phyloP scores from a whole-genome alignment of 2,329 filamentous ascomycete genomes.

The Aspergillus tubingensis region DNA sequence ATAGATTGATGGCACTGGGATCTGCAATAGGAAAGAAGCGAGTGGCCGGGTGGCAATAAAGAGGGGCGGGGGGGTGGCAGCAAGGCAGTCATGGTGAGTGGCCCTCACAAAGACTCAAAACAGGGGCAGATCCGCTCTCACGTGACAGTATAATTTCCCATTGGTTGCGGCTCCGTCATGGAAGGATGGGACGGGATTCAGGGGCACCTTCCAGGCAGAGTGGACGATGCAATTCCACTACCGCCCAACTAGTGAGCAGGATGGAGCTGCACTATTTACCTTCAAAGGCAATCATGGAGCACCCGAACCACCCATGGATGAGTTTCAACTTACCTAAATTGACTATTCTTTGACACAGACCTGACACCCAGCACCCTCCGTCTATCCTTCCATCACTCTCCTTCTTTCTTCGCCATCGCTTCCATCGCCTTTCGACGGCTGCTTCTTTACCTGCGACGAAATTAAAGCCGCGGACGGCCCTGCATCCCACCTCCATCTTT shows the following conservation, averaged over 20 bases:
- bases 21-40: neutral
- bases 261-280: constrained; percentile 3
- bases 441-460: neutral
- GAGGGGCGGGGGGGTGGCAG: neutral
- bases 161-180: neutral
- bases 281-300: neutral
- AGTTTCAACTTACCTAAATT: neutral
- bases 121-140: neutral
- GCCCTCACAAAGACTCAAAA: neutral
- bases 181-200: neutral
- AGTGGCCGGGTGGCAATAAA: neutral
- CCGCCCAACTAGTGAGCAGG: neutral
- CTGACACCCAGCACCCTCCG: neutral
- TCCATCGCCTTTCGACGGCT: neutral
- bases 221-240: neutral
- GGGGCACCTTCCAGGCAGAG: neutral
- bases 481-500: constrained; percentile 4
- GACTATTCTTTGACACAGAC: neutral
- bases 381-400: neutral
- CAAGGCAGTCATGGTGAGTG: neutral
- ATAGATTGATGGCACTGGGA: neutral
- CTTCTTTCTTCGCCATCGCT: neutral
- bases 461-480: constrained; percentile 6
- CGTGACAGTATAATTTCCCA: neutral
- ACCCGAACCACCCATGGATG: neutral